A percentile compares a stretch with the other conserved stretches of the same genome.
phyloP scores from a whole-genome alignment of 331 rosid species.

The Pyracantha coccinea region DNA sequence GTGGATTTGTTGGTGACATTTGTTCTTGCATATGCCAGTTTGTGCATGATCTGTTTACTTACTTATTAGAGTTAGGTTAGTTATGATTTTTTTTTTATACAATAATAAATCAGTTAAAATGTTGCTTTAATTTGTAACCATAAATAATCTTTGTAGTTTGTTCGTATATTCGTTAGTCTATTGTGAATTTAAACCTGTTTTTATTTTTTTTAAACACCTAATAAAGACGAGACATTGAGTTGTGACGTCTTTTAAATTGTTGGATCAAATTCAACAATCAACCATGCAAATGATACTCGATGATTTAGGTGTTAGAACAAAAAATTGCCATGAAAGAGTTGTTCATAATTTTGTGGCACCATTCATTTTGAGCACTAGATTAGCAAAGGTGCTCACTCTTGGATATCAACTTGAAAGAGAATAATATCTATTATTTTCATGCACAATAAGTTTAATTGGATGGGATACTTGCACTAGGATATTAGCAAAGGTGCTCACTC shows the following conservation, averaged over 20 bases:
- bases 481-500: too few species aligned
- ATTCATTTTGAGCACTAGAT: not conserved
- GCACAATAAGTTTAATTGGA: not conserved
- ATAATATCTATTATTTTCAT: not conserved
- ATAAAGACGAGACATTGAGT: too few species aligned
- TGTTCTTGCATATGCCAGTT: not conserved
- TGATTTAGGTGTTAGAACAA: not conserved
- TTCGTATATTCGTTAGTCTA: too few species aligned
- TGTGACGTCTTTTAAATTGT: too few species aligned
- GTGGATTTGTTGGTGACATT: not conserved
- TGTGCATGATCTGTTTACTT: not conserved
- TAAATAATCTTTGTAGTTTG: too few species aligned
- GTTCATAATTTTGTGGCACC: not conserved
- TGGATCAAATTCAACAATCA: too few species aligned
- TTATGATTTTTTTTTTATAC: too few species aligned
- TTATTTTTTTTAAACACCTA: not conserved
- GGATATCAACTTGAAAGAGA: not conserved
- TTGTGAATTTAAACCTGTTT: too few species aligned
- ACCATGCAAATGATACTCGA: not conserved
- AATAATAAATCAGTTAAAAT: too few species aligned
- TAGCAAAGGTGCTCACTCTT: not conserved
- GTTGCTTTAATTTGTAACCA: too few species aligned
- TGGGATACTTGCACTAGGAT: not conserved
- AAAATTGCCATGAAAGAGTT: not conserved
- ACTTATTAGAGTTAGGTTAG: too few species aligned